Conservation (phyloP, 1,284 basidiomycete genomes). For the Uromyces viciae-fabae region DNA sequence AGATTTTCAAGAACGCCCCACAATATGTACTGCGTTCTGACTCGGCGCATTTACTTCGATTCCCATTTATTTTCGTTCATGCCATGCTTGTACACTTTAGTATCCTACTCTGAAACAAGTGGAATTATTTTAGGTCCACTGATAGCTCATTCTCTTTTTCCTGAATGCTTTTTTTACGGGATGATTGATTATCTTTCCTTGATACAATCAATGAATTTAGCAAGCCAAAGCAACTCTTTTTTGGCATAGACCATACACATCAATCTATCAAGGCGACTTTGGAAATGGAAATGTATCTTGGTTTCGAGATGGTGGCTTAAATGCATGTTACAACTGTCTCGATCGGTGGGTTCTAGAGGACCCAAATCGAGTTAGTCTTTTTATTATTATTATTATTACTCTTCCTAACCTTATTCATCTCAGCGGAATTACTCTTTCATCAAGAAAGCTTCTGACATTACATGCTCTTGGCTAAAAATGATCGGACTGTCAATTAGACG, state of each 20-base stretch:
- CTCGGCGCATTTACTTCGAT: not conserved
- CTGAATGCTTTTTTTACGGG: not conserved
- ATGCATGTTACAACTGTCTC: conserved; percentile 92
- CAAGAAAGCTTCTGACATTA: not conserved
- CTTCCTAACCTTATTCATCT: conserved; percentile 12
- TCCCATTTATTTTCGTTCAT: not conserved
- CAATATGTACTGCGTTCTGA: no score
- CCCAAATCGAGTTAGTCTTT: conserved; percentile 71
- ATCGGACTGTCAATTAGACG: conserved; percentile 59
- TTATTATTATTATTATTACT: not conserved
- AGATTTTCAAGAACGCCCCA: no score
- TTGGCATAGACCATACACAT: conserved; percentile 89
- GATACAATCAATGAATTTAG: not conserved
- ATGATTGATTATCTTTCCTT: not conserved
- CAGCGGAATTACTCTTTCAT: not conserved
- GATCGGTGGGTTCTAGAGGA: conserved; percentile 90
- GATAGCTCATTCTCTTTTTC: not conserved
- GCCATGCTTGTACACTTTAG: no score
- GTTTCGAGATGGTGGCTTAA: conserved; percentile 64
- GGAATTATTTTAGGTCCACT: no score
- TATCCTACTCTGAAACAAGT: no score
- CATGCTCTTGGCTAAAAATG: no score
- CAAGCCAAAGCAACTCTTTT: conserved; percentile 76
- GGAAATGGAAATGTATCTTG: conserved; percentile 83
- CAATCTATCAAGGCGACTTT: conserved; percentile 79